These are phyloP conservation scores for Gossypium gossypioides DNA, from an alignment of 441 rosid species.

Conservation along the genomic window DNA sequence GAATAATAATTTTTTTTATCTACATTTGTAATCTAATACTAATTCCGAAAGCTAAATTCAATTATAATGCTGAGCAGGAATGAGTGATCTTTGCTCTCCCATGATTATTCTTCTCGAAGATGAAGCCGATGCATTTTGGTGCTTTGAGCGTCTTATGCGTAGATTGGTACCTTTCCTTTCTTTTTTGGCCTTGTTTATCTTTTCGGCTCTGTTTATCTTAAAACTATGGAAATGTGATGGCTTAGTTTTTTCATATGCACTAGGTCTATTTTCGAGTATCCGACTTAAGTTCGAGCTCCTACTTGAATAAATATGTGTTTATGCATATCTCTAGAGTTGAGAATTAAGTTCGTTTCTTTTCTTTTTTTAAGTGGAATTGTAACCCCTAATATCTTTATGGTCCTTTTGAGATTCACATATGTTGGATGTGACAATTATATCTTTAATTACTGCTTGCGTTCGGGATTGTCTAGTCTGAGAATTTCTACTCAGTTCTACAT, in stretches of 20 bases:
- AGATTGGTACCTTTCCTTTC: slow-evolving; percentile 52
- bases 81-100: slow-evolving; percentile 98
- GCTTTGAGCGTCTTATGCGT: slow-evolving; percentile 91
- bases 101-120: slow-evolving; percentile 87
- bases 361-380: no score
- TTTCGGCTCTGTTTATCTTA: not conserved
- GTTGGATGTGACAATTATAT: no score
- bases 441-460: no score
- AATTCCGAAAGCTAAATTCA: slow-evolving; percentile 10
- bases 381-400: no score
- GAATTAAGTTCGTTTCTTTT: no score
- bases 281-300: no score
- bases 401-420: no score
- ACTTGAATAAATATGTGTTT: no score
- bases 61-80: slow-evolving; percentile 40
- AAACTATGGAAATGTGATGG: not conserved
- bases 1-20: not conserved
- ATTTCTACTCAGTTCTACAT: no score
- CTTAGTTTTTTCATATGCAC: not conserved
- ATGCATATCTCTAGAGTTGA: no score
- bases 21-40: slow-evolving; percentile 7
- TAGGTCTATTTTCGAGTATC: not conserved
- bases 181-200: not conserved
- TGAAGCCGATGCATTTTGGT: slow-evolving; percentile 95
- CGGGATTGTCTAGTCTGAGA: no score